Evolutionary conservation across 306 rosid genomes (phyloP).

Genomic region (Potentilla sterilis): DNA sequence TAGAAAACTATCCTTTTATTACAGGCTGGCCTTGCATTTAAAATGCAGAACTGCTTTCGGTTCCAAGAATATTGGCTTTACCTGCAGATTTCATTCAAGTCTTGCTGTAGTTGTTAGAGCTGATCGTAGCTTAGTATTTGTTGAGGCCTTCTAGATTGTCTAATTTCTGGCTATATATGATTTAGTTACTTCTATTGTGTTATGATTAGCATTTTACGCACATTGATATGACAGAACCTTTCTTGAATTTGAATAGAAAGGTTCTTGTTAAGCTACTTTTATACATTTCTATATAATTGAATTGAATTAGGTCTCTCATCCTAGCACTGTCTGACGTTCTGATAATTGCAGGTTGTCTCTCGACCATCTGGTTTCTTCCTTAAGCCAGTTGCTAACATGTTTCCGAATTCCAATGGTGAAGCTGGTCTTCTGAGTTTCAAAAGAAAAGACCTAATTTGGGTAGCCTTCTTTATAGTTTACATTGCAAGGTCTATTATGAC

Average conservation of each 20-base stretch:
- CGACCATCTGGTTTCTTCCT: constrained; percentile 85
- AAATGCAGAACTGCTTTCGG: neutral
- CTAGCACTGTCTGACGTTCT: constrained; percentile 8
- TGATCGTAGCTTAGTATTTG: constrained; percentile 7
- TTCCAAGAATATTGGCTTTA: constrained; percentile 13
- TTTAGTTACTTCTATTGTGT: neutral
- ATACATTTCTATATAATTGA: neutral
- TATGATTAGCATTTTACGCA: neutral
- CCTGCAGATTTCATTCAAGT: neutral
- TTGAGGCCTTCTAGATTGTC: neutral
- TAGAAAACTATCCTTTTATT: neutral
- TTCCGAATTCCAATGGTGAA: constrained; percentile 70
- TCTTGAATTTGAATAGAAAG: neutral
- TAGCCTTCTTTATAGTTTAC: constrained; percentile 38
- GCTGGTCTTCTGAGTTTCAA: constrained; percentile 86
- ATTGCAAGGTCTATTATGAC: constrained; percentile 15
- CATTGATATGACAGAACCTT: neutral
- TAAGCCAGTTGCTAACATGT: constrained; percentile 77
- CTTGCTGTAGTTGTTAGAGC: constrained; percentile 1
- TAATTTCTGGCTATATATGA: neutral
- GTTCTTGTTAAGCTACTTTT: neutral
- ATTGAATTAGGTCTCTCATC: constrained; percentile 13
- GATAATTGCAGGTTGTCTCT: constrained; percentile 71
- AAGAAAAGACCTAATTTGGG: constrained; percentile 80
- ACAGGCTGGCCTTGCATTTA: neutral